phyloP scores from a whole-genome alignment of 805 yeast species.

The Starmera amethionina region DNA sequence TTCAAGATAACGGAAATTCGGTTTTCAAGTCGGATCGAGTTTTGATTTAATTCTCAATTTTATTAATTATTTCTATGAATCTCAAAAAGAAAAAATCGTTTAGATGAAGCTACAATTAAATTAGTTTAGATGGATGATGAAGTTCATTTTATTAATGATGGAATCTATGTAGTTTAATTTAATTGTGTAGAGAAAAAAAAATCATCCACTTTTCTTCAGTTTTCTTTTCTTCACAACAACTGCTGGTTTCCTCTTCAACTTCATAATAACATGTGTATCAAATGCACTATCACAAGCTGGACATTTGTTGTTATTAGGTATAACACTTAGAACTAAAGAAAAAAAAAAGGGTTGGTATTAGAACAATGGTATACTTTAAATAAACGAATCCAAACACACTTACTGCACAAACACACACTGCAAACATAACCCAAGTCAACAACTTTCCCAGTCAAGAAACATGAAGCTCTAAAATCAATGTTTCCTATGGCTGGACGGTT shows the following conservation, averaged over 20 bases:
- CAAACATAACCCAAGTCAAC: constrained; percentile 94
- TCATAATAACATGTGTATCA: constrained; percentile 51
- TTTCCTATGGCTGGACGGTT: constrained; percentile 75
- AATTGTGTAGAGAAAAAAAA: too few relatives aligned
- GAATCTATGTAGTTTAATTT: too few relatives aligned
- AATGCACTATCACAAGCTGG: constrained; percentile 82
- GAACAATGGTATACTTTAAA: too few relatives aligned
- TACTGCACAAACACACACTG: constrained; percentile 80
- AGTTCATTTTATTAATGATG: too few relatives aligned
- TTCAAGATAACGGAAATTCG: too few relatives aligned
- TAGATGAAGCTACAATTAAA: too few relatives aligned
- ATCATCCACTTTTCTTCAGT: constrained; percentile 18
- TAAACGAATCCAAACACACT: constrained; percentile 5
- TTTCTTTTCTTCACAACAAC: constrained; percentile 29
- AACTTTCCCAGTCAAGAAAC: constrained; percentile 82
- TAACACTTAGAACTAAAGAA: constrained; percentile 38
- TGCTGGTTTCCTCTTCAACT: constrained; percentile 52
- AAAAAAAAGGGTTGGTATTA: neutral
- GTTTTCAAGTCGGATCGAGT: too few relatives aligned
- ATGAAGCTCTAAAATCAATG: constrained; percentile 91
- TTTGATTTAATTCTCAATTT: too few relatives aligned
- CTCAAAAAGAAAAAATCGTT: too few relatives aligned
- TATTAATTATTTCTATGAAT: too few relatives aligned
- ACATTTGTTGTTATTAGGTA: constrained; percentile 61
- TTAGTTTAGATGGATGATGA: too few relatives aligned